Evolutionary conservation across 192 early-diverging fungal species (phyloP), one percentile per base, ranked within the genome.

Genomic region (Entomortierella beljakovae): DNA sequence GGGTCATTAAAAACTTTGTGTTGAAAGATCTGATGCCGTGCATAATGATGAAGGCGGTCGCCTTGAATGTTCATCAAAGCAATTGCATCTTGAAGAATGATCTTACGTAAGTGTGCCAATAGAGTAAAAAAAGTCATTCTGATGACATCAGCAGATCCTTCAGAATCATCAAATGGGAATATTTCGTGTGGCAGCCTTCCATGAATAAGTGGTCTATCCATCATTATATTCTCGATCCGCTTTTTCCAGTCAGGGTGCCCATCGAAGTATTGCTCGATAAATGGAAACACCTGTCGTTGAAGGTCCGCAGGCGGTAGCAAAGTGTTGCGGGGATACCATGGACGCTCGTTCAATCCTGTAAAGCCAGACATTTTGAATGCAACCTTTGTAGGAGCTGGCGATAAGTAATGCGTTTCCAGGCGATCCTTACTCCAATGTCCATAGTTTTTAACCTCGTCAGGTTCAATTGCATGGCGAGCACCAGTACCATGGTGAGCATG

Each of bases 1-100:
- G 52, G 60, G 3, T 16, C 26, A 33, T 42, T 48, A 35, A 72
- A 64, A 37, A 64, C 53, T 2, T 37, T 15, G 5, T 64, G 38
- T 1, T 22, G 54, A 15, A 72, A 72, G 0, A 72, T 72, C 0
- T 26, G 54, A 6, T 72, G 70, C 1, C 40, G 31, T 6, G 15
- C 2, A 33, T 71, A 71, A 11, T 49, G 23, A 28, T 40, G 57
- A 13, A 55, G n/a, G 18, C 9, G 35, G 18, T 71, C 40, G 7
- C 2, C 53, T 29, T 37, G 29, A 32, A 64, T 50, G 3, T 72
- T 61, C 70, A 72, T 72, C 16, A 72, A 55, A 15, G 34, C 61
- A 26, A 34, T 61, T 3, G 70, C 70, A 20, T 72, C 70, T 54
- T 72, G 70, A 4, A 72, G 16, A 6, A 72, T 52, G 48, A 72